Conservation (phyloP, 2,329 filamentous ascomycete genomes). For the Pyrenochaeta sp. region DNA sequence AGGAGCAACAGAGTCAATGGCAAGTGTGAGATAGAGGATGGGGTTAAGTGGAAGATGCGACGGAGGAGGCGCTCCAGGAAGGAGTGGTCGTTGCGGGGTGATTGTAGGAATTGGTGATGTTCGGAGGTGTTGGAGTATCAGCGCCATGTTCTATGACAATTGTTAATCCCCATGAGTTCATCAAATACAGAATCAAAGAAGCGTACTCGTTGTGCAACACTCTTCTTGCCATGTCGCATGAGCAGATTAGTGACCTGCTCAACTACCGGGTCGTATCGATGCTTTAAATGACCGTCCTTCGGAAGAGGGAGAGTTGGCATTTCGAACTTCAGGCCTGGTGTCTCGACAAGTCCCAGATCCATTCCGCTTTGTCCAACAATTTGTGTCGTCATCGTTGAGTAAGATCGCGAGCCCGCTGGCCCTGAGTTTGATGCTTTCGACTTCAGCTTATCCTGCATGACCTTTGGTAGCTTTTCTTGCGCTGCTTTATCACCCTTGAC, state of each 20-base stretch:
- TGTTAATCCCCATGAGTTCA: conserved; percentile 1
- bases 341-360: conserved; percentile 42
- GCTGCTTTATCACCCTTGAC: conserved; percentile 69
- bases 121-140: conserved; percentile 83
- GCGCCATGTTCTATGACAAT: conserved; percentile 75
- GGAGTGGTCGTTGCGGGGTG: conserved; percentile 73
- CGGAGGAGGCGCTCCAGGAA: conserved; percentile 79
- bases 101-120: conserved; percentile 81
- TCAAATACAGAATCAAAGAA: conserved; percentile 12
- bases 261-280: conserved; percentile 86
- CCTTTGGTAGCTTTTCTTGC: conserved; percentile 70
- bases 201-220: conserved; percentile 84
- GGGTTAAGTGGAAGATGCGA: conserved; percentile 87
- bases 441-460: conserved; percentile 69
- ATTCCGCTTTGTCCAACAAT: conserved; percentile 19
- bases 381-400: conserved; percentile 60
- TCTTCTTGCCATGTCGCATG: conserved; percentile 92
- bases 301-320: conserved; percentile 74
- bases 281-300: conserved; percentile 71
- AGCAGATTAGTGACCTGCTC: conserved; percentile 88
- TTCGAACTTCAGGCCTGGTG: conserved; percentile 77
- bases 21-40: conserved; percentile 85
- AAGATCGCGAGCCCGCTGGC: conserved; percentile 60
- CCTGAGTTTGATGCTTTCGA: conserved; percentile 52
- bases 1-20: conserved; percentile 91